These are phyloP conservation scores for Moniliophthora roreri DNA, from an alignment of 1,284 basidiomycete genomes.

Conservation along the genomic window DNA sequence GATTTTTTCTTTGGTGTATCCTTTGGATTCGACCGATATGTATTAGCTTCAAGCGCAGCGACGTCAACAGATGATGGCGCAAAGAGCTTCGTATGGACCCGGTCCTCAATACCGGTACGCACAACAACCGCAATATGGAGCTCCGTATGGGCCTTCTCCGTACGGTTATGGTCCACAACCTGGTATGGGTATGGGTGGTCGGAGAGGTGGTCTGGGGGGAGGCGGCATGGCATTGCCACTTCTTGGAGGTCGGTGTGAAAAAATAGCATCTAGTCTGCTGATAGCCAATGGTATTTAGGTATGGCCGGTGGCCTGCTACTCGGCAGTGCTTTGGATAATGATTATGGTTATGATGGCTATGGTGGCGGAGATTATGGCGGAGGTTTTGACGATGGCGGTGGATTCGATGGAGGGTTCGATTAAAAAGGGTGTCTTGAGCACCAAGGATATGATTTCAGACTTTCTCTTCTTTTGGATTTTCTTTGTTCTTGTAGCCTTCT, in stretches of 20 bases:
- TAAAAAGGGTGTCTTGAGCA: slow-evolving; percentile 19
- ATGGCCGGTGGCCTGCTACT: slow-evolving; percentile 61
- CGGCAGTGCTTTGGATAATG: slow-evolving; percentile 42
- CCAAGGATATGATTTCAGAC: background rate
- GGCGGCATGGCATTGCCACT: slow-evolving; percentile 49
- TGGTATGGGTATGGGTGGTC: slow-evolving; percentile 20
- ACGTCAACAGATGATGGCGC: slow-evolving; percentile 27
- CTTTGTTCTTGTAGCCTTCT: background rate
- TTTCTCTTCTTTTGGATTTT: background rate
- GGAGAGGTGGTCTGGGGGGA: slow-evolving; percentile 1
- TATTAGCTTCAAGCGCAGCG: slow-evolving; percentile 27
- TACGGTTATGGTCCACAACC: slow-evolving; percentile 23
- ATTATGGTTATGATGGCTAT: slow-evolving; percentile 13
- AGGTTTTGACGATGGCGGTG: slow-evolving; percentile 22
- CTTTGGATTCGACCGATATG: slow-evolving; percentile 6
- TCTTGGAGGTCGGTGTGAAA: slow-evolving; percentile 35
- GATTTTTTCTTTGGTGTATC: slow-evolving; percentile 16
- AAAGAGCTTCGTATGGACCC: slow-evolving; percentile 6
- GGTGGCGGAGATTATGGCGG: slow-evolving; percentile 23
- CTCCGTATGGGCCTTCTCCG: slow-evolving; percentile 15
- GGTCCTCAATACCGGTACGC: slow-evolving; percentile 5
- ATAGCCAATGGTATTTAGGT: slow-evolving; percentile 17
- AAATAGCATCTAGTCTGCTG: no score
- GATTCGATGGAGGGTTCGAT: slow-evolving; percentile 19
- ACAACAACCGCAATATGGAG: slow-evolving; percentile 8